Conservation (phyloP, 305 asterid genomes). For the Petunia hybrid region DNA sequence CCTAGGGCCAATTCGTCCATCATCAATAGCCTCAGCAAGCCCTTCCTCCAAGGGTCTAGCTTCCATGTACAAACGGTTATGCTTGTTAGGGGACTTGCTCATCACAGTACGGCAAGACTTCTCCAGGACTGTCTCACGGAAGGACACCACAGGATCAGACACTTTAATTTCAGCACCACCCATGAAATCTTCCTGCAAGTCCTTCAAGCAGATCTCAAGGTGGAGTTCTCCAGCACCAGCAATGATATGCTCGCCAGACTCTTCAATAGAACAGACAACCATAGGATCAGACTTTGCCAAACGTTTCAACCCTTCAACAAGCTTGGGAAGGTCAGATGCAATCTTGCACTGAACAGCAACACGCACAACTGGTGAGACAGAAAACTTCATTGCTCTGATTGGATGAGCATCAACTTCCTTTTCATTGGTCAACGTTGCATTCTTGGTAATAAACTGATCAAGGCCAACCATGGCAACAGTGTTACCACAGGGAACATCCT, state of each 20-base stretch:
- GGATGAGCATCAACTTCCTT: slow-evolving; percentile 57
- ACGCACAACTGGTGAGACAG: slow-evolving; percentile 61
- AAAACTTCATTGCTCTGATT: slow-evolving; percentile 57
- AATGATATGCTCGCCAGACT: too few relatives aligned
- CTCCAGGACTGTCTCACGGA: slow-evolving; percentile 38
- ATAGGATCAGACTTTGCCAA: slow-evolving; percentile 35
- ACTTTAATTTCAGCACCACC: slow-evolving; percentile 34
- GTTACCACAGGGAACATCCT: slow-evolving; percentile 57
- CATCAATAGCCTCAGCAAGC: too few relatives aligned
- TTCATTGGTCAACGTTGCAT: slow-evolving; percentile 56
- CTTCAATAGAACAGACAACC: too few relatives aligned
- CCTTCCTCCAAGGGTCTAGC: too few relatives aligned
- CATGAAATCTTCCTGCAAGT: slow-evolving; percentile 39
- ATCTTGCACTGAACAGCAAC: slow-evolving; percentile 50
- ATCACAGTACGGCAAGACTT: slow-evolving; percentile 27
- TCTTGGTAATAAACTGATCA: slow-evolving; percentile 53
- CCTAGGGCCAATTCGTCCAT: too few relatives aligned
- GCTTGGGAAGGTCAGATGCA: slow-evolving; percentile 62
- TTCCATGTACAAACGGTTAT: too few relatives aligned
- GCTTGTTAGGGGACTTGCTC: slow-evolving; percentile 36
- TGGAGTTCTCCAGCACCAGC: too few relatives aligned
- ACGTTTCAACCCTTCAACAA: slow-evolving; percentile 60
- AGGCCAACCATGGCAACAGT: slow-evolving; percentile 63
- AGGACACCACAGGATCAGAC: slow-evolving; percentile 2
- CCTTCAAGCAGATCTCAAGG: slow-evolving; percentile 26